Evolutionary conservation across 2,329 filamentous ascomycete genomes (phyloP), one percentile per base, ranked within the genome.

Genomic region (Stemphylium lycopersici): DNA sequence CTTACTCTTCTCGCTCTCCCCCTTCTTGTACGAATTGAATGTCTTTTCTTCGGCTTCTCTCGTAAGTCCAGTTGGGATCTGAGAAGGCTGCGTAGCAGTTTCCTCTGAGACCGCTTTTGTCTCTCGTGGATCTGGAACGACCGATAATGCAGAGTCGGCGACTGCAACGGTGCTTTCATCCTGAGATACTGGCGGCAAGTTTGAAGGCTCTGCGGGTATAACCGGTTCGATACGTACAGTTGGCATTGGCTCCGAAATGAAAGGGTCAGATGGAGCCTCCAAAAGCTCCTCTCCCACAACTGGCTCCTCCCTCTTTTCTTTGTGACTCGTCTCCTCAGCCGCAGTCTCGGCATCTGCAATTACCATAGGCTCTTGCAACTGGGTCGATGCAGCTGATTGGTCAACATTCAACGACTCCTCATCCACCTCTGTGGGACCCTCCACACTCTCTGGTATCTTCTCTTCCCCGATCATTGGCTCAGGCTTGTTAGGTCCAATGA

Each of bases 1-100:
- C 36, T 70, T 69, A 20, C 34, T 58, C 43, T 69, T 69, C 55
- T 67, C 68, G 20, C 48, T 51, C 40, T 68, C 66, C 48, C 66
- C 66, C 48, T 67, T 67, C 47, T 67, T 63, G 4, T 62, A 59
- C 26, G 54, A 45, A 10, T 49, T 48, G 12, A 56, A 16, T n/a
- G 12, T 18, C 6, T 49, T 55, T 13, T 26, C 34, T 24, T 58
- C 56, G 6, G 44, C 54, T 18, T 62, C 55, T 10, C 29, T 31
- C 11, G 44, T 22, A 8, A 31, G 10, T 3, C 50, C 43, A 13
- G 55, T 33, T 24, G 48, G 26, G 12, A 46, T 36, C 10, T 36
- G 15, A 6, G 32, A 12, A 12, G 41, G 37, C 7, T 31, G 18
- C 18, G n/a, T 11, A 38, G 12, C 32, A 15, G 22, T 6, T 10